Base-by-base conservation (phyloP, 441 rosid genomes). In the Croton laevigatus region DNA sequence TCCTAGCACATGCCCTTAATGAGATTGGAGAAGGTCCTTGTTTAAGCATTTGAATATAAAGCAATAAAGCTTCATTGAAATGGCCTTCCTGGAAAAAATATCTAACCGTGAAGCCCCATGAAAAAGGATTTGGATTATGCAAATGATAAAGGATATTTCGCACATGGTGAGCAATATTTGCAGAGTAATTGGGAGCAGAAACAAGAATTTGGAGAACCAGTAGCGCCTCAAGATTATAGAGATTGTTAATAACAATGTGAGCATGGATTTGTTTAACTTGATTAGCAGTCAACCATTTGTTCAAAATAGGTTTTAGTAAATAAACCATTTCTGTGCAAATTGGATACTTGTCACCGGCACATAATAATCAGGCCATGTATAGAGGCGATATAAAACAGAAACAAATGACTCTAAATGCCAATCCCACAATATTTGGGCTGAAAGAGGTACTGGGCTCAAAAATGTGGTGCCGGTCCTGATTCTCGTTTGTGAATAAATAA, bases 61-160 rank as follows among this genome's bases (percentile, higher is more conserved):
- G 70, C 59, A 52, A 45, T 46, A 82, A 69, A 0, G 90, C 79
- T 71, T 87, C 88, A 75, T 75, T 75, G 62, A 87, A 91, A 62
- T 78, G 84, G 42, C 88, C 80, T 64, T 80, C 86, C 71, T 75
- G 84, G 42, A 88, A 86, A 53, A 85, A 77, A 75, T 82, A 88
- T 69, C 91, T 76, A 66, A 89, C 68, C 2, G 83, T 68, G 66
- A 82, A 83, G 42, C 97, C 84, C 95, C 97, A 86, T 0, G 88
- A 81, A 62, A 86, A 86, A 44, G 88, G 69, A 71, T 82, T 83
- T 22, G 78, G 76, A 42, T 59, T 73, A 49, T 32, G 65, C 62
- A 61, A 66, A 70, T 61, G 72, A 61, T 27, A 59, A 58, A 86
- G 88, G 65, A 91, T 84, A 52, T 57, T 66, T 49, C 67, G 78